Percentiles rank a stretch among this genome's conserved stretches.
Conservation (phyloP, 208 protist species). For the Trypanosoma conorhini region DNA sequence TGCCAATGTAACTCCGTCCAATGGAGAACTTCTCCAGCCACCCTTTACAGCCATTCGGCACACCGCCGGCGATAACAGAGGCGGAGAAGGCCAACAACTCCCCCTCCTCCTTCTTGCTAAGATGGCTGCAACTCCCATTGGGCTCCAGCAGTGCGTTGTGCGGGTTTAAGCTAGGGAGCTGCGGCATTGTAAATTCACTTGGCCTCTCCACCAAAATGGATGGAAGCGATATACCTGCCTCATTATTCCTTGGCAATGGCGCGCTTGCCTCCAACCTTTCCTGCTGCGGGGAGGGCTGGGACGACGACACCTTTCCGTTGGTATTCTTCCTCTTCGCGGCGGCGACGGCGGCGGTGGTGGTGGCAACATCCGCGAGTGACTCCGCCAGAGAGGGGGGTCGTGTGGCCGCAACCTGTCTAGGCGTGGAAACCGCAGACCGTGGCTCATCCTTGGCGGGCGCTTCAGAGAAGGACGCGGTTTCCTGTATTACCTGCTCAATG, state of each 20-base stretch:
- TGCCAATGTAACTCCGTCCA: constrained; percentile 36
- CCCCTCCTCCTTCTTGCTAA: constrained; percentile 8
- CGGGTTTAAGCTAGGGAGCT: constrained; percentile 4
- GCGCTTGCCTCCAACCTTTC: not conserved
- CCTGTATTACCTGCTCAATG: constrained; percentile 25
- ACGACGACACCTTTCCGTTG: not conserved
- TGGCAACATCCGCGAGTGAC: not conserved
- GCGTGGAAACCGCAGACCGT: not conserved
- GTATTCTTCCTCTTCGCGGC: not conserved
- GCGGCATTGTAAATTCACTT: constrained; percentile 15
- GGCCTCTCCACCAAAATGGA: constrained; percentile 2
- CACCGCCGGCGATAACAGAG: constrained; percentile 9
- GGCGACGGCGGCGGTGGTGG: too few species aligned
- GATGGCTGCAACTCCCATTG: constrained; percentile 15
- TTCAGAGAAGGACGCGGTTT: not conserved
- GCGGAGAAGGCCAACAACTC: constrained; percentile 10
- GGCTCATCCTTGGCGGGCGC: not conserved
- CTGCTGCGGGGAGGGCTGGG: not conserved
- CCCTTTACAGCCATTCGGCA: constrained; percentile 36
- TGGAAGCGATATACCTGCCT: not conserved
- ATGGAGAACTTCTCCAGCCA: constrained; percentile 73
- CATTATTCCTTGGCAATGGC: not conserved
- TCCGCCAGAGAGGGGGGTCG: not conserved
- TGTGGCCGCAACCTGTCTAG: not conserved
- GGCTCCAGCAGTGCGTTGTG: not conserved